phyloP scores from a whole-genome alignment of 768 basidiomycete genomes.

The Dioszegia aurantiaca region DNA sequence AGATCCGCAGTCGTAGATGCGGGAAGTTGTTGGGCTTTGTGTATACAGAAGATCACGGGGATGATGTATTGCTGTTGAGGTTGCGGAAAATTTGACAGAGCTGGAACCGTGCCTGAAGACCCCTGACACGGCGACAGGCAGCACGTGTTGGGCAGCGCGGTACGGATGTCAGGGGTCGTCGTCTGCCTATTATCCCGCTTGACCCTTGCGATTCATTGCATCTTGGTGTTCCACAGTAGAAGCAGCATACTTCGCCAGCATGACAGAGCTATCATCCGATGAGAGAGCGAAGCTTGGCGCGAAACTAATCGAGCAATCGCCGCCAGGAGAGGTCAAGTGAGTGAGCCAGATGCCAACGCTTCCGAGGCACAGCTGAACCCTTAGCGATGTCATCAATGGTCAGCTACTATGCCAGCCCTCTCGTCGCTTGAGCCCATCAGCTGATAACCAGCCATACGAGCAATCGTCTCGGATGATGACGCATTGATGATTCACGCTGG shows the following conservation, averaged over 20 bases:
- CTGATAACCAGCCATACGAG: constrained; percentile 69
- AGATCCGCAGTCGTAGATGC: not conserved
- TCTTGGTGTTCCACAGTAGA: too few relatives aligned
- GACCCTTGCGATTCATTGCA: too few relatives aligned
- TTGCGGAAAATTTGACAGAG: too few relatives aligned
- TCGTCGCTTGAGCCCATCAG: not conserved
- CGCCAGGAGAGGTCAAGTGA: constrained; percentile 87
- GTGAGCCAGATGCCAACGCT: not conserved
- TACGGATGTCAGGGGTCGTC: too few relatives aligned
- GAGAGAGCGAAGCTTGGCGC: constrained; percentile 58
- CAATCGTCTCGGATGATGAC: constrained; percentile 81
- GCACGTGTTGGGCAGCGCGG: too few relatives aligned
- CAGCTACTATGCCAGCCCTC: not conserved
- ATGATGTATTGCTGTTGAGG: too few relatives aligned
- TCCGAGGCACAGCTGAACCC: constrained; percentile 11
- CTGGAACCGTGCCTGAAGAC: too few relatives aligned
- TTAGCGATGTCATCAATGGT: constrained; percentile 78
- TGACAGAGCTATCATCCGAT: constrained; percentile 37
- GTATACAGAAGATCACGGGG: too few relatives aligned
- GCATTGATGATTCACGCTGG: constrained; percentile 72
- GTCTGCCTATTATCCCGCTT: too few relatives aligned
- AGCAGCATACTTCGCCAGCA: constrained; percentile 4
- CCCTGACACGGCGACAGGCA: too few relatives aligned
- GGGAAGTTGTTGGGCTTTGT: not conserved
- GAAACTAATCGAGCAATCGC: constrained; percentile 78